A percentile compares a stretch with the other conserved stretches of the same genome.
Evolutionary conservation across 495 filamentous ascomycete species (phyloP).

Genomic region (Lasiosphaeria hispida): DNA sequence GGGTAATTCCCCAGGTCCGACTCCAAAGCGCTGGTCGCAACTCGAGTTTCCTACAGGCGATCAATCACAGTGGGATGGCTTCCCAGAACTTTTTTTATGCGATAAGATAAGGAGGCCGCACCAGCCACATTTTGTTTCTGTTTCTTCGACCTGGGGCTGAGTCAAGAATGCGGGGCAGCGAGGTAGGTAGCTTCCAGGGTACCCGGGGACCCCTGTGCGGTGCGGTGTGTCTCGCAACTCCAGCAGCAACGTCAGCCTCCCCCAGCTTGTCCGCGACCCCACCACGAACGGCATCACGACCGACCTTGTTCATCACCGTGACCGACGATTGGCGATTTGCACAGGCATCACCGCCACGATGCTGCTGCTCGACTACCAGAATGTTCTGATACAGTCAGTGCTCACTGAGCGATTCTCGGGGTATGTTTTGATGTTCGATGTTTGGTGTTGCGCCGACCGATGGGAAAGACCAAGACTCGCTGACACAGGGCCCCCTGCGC

Average conservation of each 20-base stretch:
- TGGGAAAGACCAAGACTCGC: too few relatives aligned
- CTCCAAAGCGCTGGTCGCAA: constrained; percentile 18
- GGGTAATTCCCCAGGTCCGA: constrained; percentile 14
- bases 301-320: constrained; percentile 1
- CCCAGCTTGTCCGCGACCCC: constrained; percentile 17
- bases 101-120: constrained; percentile 35
- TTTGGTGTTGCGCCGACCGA: too few relatives aligned
- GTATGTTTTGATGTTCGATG: constrained; percentile 52
- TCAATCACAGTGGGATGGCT: constrained; percentile 20
- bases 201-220: background rate
- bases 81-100: constrained; percentile 32
- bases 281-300: constrained; percentile 1
- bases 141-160: background rate
- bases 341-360: constrained; percentile 50
- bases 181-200: background rate
- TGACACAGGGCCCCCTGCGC: constrained; percentile 8
- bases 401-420: constrained; percentile 92
- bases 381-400: constrained; percentile 92
- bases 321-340: constrained; percentile 12
- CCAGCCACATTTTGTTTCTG: constrained; percentile 17
- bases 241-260: constrained; percentile 30
- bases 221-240: background rate
- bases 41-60: constrained; percentile 8
- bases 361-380: constrained; percentile 98
- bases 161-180: constrained; percentile 17